These are phyloP conservation scores for Fusarium humuli DNA, from an alignment of 2,329 filamentous ascomycete species.

Conservation along the genomic window DNA sequence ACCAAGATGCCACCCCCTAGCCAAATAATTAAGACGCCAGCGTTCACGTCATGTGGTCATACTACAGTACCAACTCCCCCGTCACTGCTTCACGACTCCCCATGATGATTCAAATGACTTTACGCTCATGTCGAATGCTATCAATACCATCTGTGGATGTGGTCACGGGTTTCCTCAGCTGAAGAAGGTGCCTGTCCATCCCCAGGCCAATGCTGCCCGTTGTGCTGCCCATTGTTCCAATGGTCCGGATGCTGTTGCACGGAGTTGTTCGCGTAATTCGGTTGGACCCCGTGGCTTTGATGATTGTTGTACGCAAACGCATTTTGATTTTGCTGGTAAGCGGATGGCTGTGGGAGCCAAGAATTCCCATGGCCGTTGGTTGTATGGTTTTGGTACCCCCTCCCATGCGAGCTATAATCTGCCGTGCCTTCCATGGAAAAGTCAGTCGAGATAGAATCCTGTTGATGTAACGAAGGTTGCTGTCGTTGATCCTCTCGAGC, in stretches of 20 bases:
- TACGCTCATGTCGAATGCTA: neutral
- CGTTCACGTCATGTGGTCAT: neutral
- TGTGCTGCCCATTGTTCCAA: constrained; percentile 11
- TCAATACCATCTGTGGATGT: constrained; percentile 20
- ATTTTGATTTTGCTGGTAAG: constrained; percentile 31
- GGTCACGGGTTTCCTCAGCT: constrained; percentile 24
- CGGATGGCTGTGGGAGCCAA: constrained; percentile 22
- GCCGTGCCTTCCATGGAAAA: constrained; percentile 1
- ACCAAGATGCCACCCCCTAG: too few species aligned
- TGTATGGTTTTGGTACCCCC: constrained; percentile 14
- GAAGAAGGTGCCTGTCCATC: constrained; percentile 19
- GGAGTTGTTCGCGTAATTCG: neutral
- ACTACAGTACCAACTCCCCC: neutral
- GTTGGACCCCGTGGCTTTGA: constrained; percentile 5
- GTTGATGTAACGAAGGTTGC: neutral
- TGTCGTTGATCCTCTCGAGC: constrained; percentile 17
- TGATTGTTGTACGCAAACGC: constrained; percentile 23
- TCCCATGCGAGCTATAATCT: neutral
- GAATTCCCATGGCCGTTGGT: constrained; percentile 11
- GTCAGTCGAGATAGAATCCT: constrained; percentile 11
- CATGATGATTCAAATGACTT: neutral
- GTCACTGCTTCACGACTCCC: too few species aligned
- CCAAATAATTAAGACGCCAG: neutral
- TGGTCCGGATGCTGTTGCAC: constrained; percentile 10
- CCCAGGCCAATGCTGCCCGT: constrained; percentile 11